phyloP scores from a whole-genome alignment of 768 basidiomycete species.

The Suillus alpinus region DNA sequence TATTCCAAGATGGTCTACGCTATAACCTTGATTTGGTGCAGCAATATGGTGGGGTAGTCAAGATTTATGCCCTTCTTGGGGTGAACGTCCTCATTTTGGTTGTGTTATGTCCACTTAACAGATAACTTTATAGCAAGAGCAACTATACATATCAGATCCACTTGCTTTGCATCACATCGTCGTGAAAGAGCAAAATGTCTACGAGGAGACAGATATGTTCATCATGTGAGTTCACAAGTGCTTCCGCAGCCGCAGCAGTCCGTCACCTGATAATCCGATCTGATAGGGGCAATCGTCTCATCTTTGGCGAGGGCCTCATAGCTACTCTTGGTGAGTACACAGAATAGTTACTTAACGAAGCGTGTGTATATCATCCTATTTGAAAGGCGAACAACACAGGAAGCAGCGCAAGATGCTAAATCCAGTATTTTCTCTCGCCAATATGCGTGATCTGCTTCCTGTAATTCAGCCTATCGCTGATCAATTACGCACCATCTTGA shows the following conservation, averaged over 20 bases:
- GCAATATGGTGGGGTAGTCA: constrained; percentile 35
- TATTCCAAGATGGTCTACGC: constrained; percentile 31
- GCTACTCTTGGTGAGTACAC: constrained; percentile 33
- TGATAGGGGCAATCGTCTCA: constrained; percentile 25
- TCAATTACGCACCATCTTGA: constrained; percentile 19
- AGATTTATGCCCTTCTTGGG: constrained; percentile 33
- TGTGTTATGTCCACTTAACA: not conserved
- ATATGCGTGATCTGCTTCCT: constrained; percentile 30
- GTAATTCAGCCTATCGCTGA: constrained; percentile 33
- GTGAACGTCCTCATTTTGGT: constrained; percentile 14
- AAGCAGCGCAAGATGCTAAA: constrained; percentile 34
- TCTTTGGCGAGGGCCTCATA: constrained; percentile 38
- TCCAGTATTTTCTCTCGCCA: constrained; percentile 29
- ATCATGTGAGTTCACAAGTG: constrained; percentile 22
- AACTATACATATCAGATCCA: constrained; percentile 38
- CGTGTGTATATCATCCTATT: constrained; percentile 4
- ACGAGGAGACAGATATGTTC: constrained; percentile 36
- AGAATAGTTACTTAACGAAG: not conserved
- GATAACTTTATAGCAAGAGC: constrained; percentile 16
- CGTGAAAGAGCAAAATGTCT: constrained; percentile 35
- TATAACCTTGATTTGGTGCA: constrained; percentile 30
- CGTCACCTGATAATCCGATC: not conserved
- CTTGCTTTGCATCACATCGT: constrained; percentile 36
- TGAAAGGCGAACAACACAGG: constrained; percentile 26
- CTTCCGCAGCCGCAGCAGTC: not conserved